Conservation (phyloP, 306 rosid species). For the Lotus japonicus region DNA sequence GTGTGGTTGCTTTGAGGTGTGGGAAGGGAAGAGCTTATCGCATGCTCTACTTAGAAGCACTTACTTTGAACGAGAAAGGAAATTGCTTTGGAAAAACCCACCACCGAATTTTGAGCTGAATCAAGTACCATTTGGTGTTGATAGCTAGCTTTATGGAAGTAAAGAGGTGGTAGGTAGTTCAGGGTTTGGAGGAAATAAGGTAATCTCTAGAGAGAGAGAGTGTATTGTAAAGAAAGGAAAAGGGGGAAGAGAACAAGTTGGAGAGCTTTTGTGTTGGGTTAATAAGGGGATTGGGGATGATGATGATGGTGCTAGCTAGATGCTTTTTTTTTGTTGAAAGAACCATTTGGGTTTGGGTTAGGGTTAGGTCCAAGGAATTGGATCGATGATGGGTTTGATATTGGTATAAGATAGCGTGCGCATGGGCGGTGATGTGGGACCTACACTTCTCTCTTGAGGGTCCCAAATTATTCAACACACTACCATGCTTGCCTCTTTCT, state of each 20-base stretch:
- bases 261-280: constrained; percentile 27
- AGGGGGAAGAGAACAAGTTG: constrained; percentile 23
- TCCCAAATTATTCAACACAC: constrained; percentile 13
- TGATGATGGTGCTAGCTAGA: background rate
- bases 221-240: background rate
- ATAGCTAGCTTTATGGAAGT: constrained; percentile 15
- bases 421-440: constrained; percentile 79
- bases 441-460: constrained; percentile 29
- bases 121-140: background rate
- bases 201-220: background rate
- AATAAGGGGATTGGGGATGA: constrained; percentile 14
- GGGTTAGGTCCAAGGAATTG: constrained; percentile 81
- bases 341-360: constrained; percentile 49
- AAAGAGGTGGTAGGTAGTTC: constrained; percentile 28
- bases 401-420: constrained; percentile 70
- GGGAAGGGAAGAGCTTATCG: constrained; percentile 7
- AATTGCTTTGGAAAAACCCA: background rate
- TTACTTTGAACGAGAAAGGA: constrained; percentile 12
- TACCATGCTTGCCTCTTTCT: constrained; percentile 15
- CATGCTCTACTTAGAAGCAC: constrained; percentile 13
- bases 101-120: constrained; percentile 39
- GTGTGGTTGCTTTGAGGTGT: background rate
- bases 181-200: constrained; percentile 53
- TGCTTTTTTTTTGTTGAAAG: background rate
- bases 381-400: constrained; percentile 54